Base-by-base conservation (phyloP, 1,139 yeast species). In the Wickerhamomyces sp. region DNA sequence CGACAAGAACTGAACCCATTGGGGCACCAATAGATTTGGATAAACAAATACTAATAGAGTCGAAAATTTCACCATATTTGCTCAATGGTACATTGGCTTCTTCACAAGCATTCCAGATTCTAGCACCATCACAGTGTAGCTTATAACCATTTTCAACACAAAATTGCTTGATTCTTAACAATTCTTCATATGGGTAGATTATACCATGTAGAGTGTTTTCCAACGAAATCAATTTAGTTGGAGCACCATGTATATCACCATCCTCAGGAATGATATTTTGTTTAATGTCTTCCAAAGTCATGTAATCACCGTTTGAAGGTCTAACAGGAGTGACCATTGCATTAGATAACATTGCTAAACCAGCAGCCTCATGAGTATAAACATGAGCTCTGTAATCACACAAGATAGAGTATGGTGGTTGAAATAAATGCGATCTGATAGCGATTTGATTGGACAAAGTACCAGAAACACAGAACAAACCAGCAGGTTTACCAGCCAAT, bases 1-100 rank as follows among this genome's bases (percentile, higher is more conserved):
- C 94, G 42, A 89, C 97, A 37, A 90, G 70, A 4, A 90, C 78
- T 16, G 96, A 85, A 5, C 97, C 97, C 56, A 89, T 79, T 43
- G 97, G 97, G 1, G 97, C 97, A 46, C 96, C 96, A 55, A 90
- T 71, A 4, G 95, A 85, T 65, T 90, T 90, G 39, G 96, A 86
- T 46, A 90, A 67, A 64, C 97, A 90, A 41, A 90, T 73, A 7
- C 96, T 87, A 38, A 90, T 87, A 28, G 95, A 78, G 64, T 90
- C 97, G 59, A 90, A 90, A 51, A 80, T 67, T 48, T 76, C 69
- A 56, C 96, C 86, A 61, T 82, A 88, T 57, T 87, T 89, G 35
- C 63, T 63, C 42, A 89, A 64, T 12, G 87, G 65, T 30, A 87
- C 69, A 8, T 85, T 89, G 20, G 95, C 76, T 36, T 74, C 92